Percentiles rank a stretch among this genome's conserved stretches.
Conservation (phyloP, 139 green algal species). For the Closterium sp. region DNA sequence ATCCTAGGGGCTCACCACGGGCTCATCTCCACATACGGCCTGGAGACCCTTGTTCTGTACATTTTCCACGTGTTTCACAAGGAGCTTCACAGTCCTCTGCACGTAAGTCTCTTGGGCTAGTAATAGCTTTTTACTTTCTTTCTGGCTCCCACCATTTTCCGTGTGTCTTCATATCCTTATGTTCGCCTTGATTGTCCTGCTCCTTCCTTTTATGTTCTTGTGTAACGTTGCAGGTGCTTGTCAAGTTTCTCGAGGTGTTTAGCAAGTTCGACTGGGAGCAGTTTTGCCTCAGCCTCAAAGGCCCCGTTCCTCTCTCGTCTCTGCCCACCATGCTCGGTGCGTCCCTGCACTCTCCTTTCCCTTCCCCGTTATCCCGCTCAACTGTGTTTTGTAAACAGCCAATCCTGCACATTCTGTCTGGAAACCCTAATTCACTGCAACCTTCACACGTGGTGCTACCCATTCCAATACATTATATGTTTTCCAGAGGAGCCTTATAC, state of each 20-base stretch:
- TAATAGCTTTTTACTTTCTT: too few species aligned
- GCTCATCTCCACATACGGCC: constrained; percentile 91
- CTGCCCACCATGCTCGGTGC: constrained; percentile 19
- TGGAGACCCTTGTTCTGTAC: constrained; percentile 95
- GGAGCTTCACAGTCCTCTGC: constrained; percentile 67
- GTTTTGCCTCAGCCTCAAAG: constrained; percentile 77
- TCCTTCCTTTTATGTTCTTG: too few species aligned
- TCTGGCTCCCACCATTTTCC: too few species aligned
- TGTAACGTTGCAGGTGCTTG: constrained; percentile 69
- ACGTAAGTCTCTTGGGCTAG: constrained; percentile 57
- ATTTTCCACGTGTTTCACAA: constrained; percentile 84
- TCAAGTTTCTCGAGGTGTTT: constrained; percentile 81
- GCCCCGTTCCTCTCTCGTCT: constrained; percentile 61
- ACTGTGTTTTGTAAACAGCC: neutral
- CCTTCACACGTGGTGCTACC: neutral
- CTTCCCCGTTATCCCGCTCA: neutral
- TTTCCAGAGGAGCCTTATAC: neutral
- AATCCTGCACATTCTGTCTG: neutral
- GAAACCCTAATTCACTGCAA: neutral
- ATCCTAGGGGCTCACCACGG: constrained; percentile 92
- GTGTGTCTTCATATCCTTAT: too few species aligned
- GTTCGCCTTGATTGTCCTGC: too few species aligned
- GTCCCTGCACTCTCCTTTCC: neutral
- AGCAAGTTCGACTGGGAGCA: constrained; percentile 73
- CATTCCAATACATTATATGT: too few species aligned